Base-by-base conservation (phyloP, 192 early-diverging fungal species). In the Chytriomyces hyalinus region DNA sequence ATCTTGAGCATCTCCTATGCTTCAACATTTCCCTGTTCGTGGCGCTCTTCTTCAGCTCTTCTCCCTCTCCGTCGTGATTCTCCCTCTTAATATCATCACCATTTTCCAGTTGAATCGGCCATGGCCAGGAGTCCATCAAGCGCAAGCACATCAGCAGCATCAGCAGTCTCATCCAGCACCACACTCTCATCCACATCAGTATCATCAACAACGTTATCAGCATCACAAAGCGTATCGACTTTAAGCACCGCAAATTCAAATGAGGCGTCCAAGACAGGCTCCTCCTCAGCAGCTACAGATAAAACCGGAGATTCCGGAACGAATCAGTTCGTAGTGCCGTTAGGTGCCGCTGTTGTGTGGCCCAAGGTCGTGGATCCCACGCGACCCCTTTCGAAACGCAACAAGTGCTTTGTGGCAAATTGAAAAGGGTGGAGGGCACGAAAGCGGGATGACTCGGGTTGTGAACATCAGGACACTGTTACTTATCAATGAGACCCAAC, bases 321-420 rank as follows among this genome's bases (percentile, higher is more conserved):
- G 3, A 13, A 9, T n/a, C 24, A 8, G 36, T 62, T n/a, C 22
- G 44, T 24, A 45, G 46, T 73, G 22, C 71, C 71, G 26, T 20
- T 73, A 43, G n/a, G 48, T 11, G 22, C 43, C 59, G 15, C 44
- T 43, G 60, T 62, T 6, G 43, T 62, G 44, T 73, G 71, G 71
- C 51, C 22, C 11, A 9, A n/a, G 11, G 71, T 73, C 10, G 51
- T 73, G 10, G 61, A 73, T 62, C 36, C 71, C 13, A 62, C 6
- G 44, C 22, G 71, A 2, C 20, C 61, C 10, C 45, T 73, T 43
- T 8, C 36, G 43, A 9, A 44, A 48, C 15, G 71, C n/a, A 73
- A 73, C 62, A 17, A 49, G 59, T 73, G 71, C 44, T 46, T 60
- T 48, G 43, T 8, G 10, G 66, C 53, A 13, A 57, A 57, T 57